Evolutionary conservation across 805 yeast species (phyloP).

Genomic region (Kluyveromyces aestuarii): DNA sequence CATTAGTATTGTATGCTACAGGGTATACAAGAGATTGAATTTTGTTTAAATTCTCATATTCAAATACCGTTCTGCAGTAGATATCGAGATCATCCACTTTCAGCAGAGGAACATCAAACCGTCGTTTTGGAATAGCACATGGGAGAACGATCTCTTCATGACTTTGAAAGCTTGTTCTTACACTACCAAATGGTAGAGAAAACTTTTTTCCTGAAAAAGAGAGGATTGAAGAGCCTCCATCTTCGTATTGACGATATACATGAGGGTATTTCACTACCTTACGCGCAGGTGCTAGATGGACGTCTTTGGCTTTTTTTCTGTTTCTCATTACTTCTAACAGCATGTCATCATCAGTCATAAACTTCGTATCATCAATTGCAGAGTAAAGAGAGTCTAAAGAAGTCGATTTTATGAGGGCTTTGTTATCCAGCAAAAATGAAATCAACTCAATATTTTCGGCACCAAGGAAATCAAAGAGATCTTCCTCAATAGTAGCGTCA

Average conservation of each 20-base stretch:
- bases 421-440: conserved; percentile 29
- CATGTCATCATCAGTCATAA: conserved; percentile 48
- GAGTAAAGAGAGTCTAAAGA: neutral
- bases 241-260: conserved; percentile 65
- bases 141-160: conserved; percentile 86
- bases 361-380: conserved; percentile 18
- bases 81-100: conserved; percentile 57
- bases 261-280: conserved; percentile 64
- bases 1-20: conserved; percentile 86
- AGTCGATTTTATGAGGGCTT: conserved; percentile 3
- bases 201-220: conserved; percentile 76
- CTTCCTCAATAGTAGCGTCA: conserved; percentile 46
- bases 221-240: conserved; percentile 46
- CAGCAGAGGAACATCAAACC: conserved; percentile 36
- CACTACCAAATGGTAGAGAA: conserved; percentile 73
- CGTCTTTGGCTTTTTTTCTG: conserved; percentile 40
- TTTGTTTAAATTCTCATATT: conserved; percentile 68
- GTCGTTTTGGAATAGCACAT: conserved; percentile 40
- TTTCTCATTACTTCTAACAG: conserved; percentile 44
- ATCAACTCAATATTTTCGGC: conserved; percentile 79
- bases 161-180: conserved; percentile 46
- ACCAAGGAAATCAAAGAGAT: conserved; percentile 73
- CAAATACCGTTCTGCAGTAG: conserved; percentile 77
- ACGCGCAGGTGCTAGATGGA: conserved; percentile 37
- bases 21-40: conserved; percentile 90